Conservation (phyloP, 1,139 yeast genomes). For the Nakaseomyces bracarensis region DNA sequence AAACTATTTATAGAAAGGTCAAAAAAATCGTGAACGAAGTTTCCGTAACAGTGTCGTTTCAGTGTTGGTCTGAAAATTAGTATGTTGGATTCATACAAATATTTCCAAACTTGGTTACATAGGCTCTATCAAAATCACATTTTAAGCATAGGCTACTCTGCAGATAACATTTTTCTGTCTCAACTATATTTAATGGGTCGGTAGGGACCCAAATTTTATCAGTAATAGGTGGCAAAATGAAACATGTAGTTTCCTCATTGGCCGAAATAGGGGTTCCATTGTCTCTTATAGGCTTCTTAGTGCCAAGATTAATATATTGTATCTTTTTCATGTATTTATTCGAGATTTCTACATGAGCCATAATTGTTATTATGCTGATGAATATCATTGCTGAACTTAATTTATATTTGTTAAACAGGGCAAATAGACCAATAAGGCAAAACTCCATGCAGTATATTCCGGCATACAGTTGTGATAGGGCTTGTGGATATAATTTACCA, state of each 20-base stretch:
- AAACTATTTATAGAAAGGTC: neutral
- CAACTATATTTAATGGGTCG: constrained; percentile 1
- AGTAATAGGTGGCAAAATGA: neutral
- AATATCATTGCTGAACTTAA: constrained; percentile 39
- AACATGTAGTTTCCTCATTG: neutral
- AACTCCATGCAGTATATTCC: constrained; percentile 77
- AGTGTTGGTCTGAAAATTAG: too few relatives aligned
- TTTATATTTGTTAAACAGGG: constrained; percentile 42
- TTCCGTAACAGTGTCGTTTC: neutral
- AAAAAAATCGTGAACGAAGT: neutral
- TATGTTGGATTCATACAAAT: constrained; percentile 2
- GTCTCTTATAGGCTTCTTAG: constrained; percentile 5
- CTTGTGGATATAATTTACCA: constrained; percentile 65
- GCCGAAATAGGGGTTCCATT: neutral
- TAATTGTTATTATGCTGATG: constrained; percentile 36
- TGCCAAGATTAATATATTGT: constrained; percentile 8
- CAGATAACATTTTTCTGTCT: neutral
- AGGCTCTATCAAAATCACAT: constrained; percentile 5
- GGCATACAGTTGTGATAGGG: constrained; percentile 63
- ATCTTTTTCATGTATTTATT: constrained; percentile 19
- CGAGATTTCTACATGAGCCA: constrained; percentile 36
- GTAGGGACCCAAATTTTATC: constrained; percentile 12
- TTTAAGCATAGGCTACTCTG: constrained; percentile 1
- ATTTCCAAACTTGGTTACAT: constrained; percentile 3
- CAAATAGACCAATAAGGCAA: constrained; percentile 66